phyloP scores from a whole-genome alignment of 768 basidiomycete genomes.

The Mycena belliarum region DNA sequence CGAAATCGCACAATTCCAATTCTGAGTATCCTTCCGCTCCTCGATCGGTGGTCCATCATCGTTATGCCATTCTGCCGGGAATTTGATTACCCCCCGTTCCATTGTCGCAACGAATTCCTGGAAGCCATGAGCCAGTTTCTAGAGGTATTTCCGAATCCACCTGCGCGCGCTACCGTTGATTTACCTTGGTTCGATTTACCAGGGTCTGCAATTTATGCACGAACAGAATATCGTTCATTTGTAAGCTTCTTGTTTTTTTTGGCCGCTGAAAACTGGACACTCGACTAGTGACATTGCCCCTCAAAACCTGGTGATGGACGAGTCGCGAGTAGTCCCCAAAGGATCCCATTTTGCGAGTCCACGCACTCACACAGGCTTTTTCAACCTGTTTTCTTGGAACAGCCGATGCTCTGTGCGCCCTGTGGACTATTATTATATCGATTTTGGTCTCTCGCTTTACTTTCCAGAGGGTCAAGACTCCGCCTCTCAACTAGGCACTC shows the following conservation, averaged over 20 bases:
- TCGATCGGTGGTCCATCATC: not conserved
- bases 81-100: slow-evolving; percentile 16
- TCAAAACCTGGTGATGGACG: slow-evolving; percentile 18
- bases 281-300: slow-evolving; percentile 4
- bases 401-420: slow-evolving; percentile 6
- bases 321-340: slow-evolving; percentile 4
- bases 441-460: slow-evolving; percentile 9
- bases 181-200: too few relatives aligned
- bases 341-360: slow-evolving; percentile 6
- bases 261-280: not conserved
- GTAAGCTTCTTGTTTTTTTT: not conserved
- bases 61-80: slow-evolving; percentile 17
- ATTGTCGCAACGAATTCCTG: slow-evolving; percentile 16
- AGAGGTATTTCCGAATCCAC: not conserved
- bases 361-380: not conserved
- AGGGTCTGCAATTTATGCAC: slow-evolving; percentile 20
- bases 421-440: slow-evolving; percentile 17
- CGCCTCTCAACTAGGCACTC: not conserved
- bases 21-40: not conserved
- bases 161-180: not conserved
- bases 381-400: not conserved
- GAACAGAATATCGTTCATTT: slow-evolving; percentile 11
- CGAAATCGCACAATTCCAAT: slow-evolving; percentile 7
- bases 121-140: slow-evolving; percentile 18
- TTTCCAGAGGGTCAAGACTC: slow-evolving; percentile 9